phyloP scores from a whole-genome alignment of 176 grass and related monocot genomes.

The Saccharum spontaneum region DNA sequence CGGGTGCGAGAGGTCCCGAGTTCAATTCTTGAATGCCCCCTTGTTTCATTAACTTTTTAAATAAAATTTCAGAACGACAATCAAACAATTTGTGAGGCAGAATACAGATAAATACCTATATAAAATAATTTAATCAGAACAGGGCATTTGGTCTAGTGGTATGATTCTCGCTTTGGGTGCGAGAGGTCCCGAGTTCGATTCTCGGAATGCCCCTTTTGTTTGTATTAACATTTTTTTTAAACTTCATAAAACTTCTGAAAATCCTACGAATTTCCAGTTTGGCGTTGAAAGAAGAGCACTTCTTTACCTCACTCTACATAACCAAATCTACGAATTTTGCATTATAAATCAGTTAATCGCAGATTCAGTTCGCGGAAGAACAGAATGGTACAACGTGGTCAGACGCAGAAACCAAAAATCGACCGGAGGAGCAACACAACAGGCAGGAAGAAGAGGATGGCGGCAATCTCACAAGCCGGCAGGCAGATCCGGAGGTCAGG shows the following conservation, averaged over 20 bases:
- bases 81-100: too few relatives aligned
- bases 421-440: neutral
- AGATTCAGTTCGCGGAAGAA: neutral
- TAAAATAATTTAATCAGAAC: too few relatives aligned
- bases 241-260: neutral
- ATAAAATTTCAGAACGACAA: too few relatives aligned
- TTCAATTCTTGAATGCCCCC: conserved; percentile 93
- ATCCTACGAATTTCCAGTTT: neutral
- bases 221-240: neutral
- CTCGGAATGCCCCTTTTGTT: conserved; percentile 74
- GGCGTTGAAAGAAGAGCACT: neutral
- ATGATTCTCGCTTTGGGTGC: conserved; percentile 99
- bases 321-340: neutral
- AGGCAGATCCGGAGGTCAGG: neutral
- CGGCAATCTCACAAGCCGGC: neutral
- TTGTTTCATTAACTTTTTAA: too few relatives aligned
- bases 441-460: neutral
- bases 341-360: neutral
- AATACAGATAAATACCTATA: too few relatives aligned
- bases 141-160: conserved; percentile 99
- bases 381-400: neutral
- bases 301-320: neutral
- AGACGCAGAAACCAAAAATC: neutral
- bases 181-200: conserved; percentile 98
- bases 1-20: conserved; percentile 95